phyloP scores from a whole-genome alignment of 2,329 filamentous ascomycete species.

The Monilinia laxa region DNA sequence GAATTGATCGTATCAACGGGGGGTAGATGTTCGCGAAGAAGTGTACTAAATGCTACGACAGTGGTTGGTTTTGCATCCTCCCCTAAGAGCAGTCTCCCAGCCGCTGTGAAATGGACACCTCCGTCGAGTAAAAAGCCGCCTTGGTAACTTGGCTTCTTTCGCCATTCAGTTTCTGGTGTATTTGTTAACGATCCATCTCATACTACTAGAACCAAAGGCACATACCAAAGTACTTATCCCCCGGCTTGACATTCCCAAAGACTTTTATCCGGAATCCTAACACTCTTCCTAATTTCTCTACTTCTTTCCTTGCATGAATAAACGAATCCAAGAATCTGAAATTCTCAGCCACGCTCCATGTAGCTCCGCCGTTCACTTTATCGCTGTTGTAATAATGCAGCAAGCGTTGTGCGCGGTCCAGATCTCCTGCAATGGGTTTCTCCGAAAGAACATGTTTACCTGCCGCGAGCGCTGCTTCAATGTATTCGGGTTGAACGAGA shows the following conservation, averaged over 20 bases:
- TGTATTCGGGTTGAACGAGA: constrained; percentile 48
- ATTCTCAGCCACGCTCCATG: constrained; percentile 69
- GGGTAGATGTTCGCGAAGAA: constrained; percentile 37
- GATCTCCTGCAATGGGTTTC: constrained; percentile 53
- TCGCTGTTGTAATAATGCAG: constrained; percentile 47
- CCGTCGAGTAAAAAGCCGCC: constrained; percentile 76
- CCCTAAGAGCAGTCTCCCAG: constrained; percentile 57
- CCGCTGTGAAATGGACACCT: constrained; percentile 71
- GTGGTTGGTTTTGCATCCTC: constrained; percentile 34
- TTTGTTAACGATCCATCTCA: not conserved
- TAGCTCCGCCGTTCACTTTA: constrained; percentile 42
- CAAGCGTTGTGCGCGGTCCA: constrained; percentile 49
- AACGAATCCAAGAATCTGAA: constrained; percentile 63
- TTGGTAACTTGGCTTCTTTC: constrained; percentile 67
- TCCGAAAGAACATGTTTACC: constrained; percentile 56
- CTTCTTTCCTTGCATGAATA: constrained; percentile 50
- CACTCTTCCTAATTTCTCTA: constrained; percentile 54
- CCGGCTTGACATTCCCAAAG: constrained; percentile 45
- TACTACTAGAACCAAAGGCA: not conserved
- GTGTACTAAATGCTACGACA: constrained; percentile 35
- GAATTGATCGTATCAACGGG: constrained; percentile 41
- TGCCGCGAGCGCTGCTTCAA: constrained; percentile 49
- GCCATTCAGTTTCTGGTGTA: constrained; percentile 53
- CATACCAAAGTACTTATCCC: constrained; percentile 47
- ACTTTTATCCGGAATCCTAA: constrained; percentile 53